phyloP scores from a whole-genome alignment of 2,329 filamentous ascomycete genomes.

The Seiridium unicorne region DNA sequence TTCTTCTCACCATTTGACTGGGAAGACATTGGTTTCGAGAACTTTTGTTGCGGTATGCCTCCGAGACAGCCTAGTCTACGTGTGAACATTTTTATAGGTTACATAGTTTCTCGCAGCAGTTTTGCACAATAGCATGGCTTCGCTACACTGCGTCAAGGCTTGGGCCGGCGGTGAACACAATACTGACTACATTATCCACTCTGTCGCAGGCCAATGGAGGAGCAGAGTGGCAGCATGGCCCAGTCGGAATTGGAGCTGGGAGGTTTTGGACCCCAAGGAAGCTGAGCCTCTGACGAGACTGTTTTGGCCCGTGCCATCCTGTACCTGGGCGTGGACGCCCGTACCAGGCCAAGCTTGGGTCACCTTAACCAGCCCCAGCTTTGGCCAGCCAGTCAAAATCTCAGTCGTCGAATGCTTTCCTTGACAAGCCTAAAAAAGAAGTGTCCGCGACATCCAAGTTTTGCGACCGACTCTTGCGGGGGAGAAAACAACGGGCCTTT shows the following conservation, averaged over 20 bases:
- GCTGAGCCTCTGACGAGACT: not conserved
- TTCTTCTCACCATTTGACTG: not conserved
- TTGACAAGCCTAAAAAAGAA: not conserved
- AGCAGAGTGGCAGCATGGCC: not conserved
- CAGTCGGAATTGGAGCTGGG: not conserved
- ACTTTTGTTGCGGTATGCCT: not conserved
- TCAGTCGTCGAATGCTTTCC: not conserved
- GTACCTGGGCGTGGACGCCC: not conserved
- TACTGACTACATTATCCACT: not conserved
- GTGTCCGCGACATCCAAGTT: not conserved
- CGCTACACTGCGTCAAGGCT: too few relatives aligned
- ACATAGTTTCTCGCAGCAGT: too few relatives aligned
- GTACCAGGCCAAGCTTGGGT: not conserved
- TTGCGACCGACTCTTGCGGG: constrained; percentile 1
- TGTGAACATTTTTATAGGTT: not conserved
- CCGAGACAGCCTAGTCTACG: not conserved
- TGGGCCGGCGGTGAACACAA: too few relatives aligned
- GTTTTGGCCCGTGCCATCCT: not conserved
- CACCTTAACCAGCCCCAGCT: not conserved
- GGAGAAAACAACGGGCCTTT: not conserved
- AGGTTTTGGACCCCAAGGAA: not conserved
- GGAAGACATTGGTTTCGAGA: not conserved
- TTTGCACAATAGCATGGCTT: too few relatives aligned
- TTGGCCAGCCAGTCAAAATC: not conserved
- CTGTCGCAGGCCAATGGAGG: not conserved